Base-by-base conservation (phyloP, 495 filamentous ascomycete genomes). In the Rostrohypoxylon terebratum region DNA sequence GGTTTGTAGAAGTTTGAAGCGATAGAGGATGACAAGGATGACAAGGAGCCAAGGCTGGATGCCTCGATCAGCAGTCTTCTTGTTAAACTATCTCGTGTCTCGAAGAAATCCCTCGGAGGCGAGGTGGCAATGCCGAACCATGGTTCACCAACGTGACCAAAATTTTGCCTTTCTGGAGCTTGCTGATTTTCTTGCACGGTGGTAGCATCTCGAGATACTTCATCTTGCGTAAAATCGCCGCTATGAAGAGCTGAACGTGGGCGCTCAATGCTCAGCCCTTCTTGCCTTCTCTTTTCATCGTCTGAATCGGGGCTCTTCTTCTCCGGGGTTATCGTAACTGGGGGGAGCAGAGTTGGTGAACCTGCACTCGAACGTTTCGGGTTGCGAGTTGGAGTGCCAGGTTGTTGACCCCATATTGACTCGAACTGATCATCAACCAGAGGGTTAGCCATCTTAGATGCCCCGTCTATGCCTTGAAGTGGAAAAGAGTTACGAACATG, bases 181-280 rank as follows among this genome's bases (percentile, higher is more conserved):
- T 25, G 59, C 25, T 65, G 51, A 36, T 18, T 38, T 47, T 53
- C 44, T 45, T 58, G 68, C 28, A 59, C 44, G 36, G 28, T 63
- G 54, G 55, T 44, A 16, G 21, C 21, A 44, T 66, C 55, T 20
- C 28, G 51, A 25, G 76, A 67, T 63, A 80, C 61, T 62, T 83
- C 81, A 34, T 89, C 86, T 61, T 90, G 87, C 16, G 90, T 91
- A 73, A 98, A 98, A 77, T 98, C 92, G 23, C 94, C 94, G 40
- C 91, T 91, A 77, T 98, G 94, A 50, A 98, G 83, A 42, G 94
- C 94, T 10, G 94, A 98, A 53, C 90, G 84, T 53, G 94, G 94
- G 59, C 94, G 86, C 76, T 95, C 90, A 66, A 97, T 96, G 72
- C 89, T 87, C 66, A 87, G 57, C 0, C 88, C 89, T 6, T 81